These are phyloP conservation scores for Polytolypa hystricis DNA, from an alignment of 2,329 filamentous ascomycete genomes.

Conservation along the genomic window DNA sequence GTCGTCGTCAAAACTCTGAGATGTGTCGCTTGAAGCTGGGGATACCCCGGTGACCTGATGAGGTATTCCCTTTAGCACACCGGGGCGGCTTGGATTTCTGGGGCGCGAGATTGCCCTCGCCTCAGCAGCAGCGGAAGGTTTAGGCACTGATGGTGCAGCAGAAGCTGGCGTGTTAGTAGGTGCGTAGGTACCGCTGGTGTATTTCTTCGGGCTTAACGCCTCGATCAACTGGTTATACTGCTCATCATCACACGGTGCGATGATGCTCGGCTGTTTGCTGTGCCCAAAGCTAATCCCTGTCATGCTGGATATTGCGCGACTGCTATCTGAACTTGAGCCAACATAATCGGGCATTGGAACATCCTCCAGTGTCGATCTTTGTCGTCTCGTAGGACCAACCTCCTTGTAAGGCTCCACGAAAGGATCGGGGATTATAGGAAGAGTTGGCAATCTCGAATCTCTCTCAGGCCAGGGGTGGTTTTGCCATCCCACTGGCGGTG, in stretches of 20 bases:
- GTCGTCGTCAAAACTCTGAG: slow-evolving; percentile 12
- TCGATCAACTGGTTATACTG: slow-evolving; percentile 28
- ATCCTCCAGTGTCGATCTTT: slow-evolving; percentile 33
- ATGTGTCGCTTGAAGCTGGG: slow-evolving; percentile 23
- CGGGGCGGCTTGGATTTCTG: slow-evolving; percentile 13
- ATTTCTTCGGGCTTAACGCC: slow-evolving; percentile 26
- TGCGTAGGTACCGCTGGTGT: slow-evolving; percentile 19
- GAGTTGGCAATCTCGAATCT: slow-evolving; percentile 21
- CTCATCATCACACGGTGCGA: slow-evolving; percentile 25
- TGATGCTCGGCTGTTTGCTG: slow-evolving; percentile 29
- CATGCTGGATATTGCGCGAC: slow-evolving; percentile 30
- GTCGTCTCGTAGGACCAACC: slow-evolving; percentile 16
- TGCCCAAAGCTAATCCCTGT: slow-evolving; percentile 32
- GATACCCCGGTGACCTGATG: slow-evolving; percentile 20
- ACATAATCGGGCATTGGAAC: slow-evolving; percentile 40
- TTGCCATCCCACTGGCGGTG: slow-evolving; percentile 18
- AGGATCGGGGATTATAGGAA: slow-evolving; percentile 27
- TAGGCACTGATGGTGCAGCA: slow-evolving; percentile 13
- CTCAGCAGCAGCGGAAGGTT: slow-evolving; percentile 21
- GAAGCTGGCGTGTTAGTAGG: slow-evolving; percentile 22
- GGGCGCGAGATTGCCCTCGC: slow-evolving; percentile 19
- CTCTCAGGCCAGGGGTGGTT: slow-evolving; percentile 10
- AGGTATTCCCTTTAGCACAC: slow-evolving; percentile 20
- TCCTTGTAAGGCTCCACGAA: slow-evolving; percentile 30
- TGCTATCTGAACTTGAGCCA: slow-evolving; percentile 29